A percentile compares a stretch with the other conserved stretches of the same genome.
These are phyloP conservation scores for Hirsutella rhossiliensis DNA, from an alignment of 2,329 filamentous ascomycete genomes.

Conservation along the genomic window DNA sequence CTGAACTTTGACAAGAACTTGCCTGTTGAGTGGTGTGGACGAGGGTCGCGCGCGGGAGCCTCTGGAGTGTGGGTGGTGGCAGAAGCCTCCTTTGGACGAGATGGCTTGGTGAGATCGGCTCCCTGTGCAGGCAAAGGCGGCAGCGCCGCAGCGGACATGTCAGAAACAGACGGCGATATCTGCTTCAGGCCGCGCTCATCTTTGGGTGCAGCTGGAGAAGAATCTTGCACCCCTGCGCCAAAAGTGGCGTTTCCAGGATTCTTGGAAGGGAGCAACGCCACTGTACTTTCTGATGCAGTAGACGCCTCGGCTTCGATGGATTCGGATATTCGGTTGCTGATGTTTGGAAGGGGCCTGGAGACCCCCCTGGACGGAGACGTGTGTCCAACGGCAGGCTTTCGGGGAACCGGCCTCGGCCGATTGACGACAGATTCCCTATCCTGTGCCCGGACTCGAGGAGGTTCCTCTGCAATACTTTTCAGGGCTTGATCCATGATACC, in stretches of 20 bases:
- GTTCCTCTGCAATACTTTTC: constrained; percentile 10
- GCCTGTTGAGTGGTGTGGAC: neutral
- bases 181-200: no score
- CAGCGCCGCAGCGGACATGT: no score
- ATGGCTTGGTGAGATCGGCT: neutral
- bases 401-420: constrained; percentile 43
- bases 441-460: neutral
- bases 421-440: constrained; percentile 32
- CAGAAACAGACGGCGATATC: no score
- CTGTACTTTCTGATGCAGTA: neutral
- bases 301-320: neutral
- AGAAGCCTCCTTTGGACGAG: neutral
- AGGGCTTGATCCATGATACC: constrained; percentile 34
- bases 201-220: no score
- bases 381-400: constrained; percentile 9
- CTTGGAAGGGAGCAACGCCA: no score
- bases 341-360: neutral
- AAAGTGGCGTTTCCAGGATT: no score
- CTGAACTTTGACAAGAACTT: constrained; percentile 18
- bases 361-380: neutral
- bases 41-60: neutral
- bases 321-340: neutral
- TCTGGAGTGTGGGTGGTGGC: neutral
- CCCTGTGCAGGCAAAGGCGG: no score
- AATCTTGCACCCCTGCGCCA: no score